phyloP scores from a whole-genome alignment of 2,329 filamentous ascomycete genomes.

The Colletotrichum spaethianum region DNA sequence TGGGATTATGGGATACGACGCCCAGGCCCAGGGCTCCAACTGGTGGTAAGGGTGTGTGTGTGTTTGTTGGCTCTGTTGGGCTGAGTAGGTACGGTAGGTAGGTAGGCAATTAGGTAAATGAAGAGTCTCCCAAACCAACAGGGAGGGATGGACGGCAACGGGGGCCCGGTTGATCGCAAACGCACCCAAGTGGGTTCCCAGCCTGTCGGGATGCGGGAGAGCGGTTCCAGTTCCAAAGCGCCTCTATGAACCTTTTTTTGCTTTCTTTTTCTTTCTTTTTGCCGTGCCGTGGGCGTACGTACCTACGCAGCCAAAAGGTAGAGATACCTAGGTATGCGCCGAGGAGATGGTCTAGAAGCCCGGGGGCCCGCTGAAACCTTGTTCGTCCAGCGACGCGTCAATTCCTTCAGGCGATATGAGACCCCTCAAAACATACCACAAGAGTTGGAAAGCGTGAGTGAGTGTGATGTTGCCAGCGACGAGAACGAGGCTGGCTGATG shows the following conservation, averaged over 20 bases:
- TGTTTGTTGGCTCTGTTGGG: not conserved
- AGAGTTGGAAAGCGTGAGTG: not conserved
- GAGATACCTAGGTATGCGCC: too few species aligned
- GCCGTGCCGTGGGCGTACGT: not conserved
- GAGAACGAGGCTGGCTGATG: not conserved
- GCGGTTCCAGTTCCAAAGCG: slow-evolving; percentile 13
- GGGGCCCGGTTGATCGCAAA: not conserved
- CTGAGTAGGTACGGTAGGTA: not conserved
- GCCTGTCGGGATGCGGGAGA: slow-evolving; percentile 33
- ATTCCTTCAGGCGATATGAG: not conserved
- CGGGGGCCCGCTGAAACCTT: slow-evolving; percentile 14
- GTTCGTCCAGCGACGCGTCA: not conserved
- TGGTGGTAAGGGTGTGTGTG: not conserved
- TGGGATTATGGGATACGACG: too few species aligned
- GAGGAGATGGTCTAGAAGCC: slow-evolving; percentile 17
- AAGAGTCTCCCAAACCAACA: not conserved
- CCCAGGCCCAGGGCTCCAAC: too few species aligned
- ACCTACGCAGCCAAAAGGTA: too few species aligned
- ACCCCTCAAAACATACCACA: not conserved
- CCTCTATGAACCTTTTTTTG: not conserved
- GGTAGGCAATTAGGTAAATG: not conserved
- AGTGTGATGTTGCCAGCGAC: not conserved
- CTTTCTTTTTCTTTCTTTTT: not conserved
- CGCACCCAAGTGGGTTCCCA: slow-evolving; percentile 23
- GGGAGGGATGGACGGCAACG: not conserved